phyloP scores from a whole-genome alignment of 169 alveolate genomes.

The Pseudocohnilembus persalinus region DNA sequence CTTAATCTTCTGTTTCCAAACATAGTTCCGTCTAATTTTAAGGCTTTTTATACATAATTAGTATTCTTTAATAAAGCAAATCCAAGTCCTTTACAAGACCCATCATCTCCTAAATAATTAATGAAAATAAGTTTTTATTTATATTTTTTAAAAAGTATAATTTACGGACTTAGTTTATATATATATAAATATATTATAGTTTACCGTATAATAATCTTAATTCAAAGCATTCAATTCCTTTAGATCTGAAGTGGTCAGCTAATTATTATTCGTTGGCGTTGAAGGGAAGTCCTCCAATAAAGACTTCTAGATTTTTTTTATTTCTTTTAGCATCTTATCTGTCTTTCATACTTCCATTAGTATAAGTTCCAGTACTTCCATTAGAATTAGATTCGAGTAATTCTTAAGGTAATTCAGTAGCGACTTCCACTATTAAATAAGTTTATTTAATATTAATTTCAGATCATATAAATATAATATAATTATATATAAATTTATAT shows the following conservation, averaged over 20 bases:
- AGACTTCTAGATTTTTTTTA: constrained; percentile 49
- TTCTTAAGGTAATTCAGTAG: not conserved
- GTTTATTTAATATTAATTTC: too few relatives aligned
- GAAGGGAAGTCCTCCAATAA: constrained; percentile 55
- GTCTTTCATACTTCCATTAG: constrained; percentile 9
- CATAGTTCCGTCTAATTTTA: constrained; percentile 40
- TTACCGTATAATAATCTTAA: constrained; percentile 35
- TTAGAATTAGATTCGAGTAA: constrained; percentile 37
- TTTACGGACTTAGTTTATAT: not conserved
- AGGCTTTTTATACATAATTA: constrained; percentile 39
- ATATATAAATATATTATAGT: not conserved
- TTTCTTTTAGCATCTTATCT: constrained; percentile 26
- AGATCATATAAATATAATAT: too few relatives aligned
- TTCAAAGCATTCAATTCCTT: constrained; percentile 27
- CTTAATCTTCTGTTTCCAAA: constrained; percentile 47
- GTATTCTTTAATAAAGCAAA: constrained; percentile 44
- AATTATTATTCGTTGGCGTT: constrained; percentile 39
- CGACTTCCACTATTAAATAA: not conserved
- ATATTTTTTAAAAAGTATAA: not conserved
- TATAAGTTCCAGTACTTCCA: constrained; percentile 23
- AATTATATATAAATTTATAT: constrained; percentile 17
- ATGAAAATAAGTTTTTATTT: constrained; percentile 12
- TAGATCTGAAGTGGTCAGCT: constrained; percentile 14
- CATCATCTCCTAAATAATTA: constrained; percentile 38
- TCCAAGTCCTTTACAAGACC: constrained; percentile 49